These are phyloP conservation scores for Antarctomyces pellizariae DNA, from an alignment of 495 filamentous ascomycete genomes.

Conservation along the genomic window DNA sequence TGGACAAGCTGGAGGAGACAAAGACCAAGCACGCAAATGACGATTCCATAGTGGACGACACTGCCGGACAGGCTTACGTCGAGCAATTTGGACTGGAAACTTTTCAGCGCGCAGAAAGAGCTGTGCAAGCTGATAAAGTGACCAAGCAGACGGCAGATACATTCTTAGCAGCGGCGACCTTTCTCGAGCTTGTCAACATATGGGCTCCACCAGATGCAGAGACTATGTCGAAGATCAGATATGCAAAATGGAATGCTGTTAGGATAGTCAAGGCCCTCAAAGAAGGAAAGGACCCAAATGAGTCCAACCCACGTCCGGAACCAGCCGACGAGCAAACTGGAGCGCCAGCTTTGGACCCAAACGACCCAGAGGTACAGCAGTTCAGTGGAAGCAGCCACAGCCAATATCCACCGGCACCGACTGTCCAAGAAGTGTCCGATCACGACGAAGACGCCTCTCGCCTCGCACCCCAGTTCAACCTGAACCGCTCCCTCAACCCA, in stretches of 20 bases:
- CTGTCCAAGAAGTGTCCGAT: slow-evolving; percentile 31
- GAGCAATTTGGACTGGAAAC: slow-evolving; percentile 84
- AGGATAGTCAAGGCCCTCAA: slow-evolving; percentile 79
- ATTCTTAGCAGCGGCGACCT: slow-evolving; percentile 73
- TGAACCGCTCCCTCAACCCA: slow-evolving; percentile 26
- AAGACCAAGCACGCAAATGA: slow-evolving; percentile 31
- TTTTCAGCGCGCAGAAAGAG: slow-evolving; percentile 59
- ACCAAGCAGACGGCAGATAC: slow-evolving; percentile 89
- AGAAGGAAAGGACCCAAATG: slow-evolving; percentile 81
- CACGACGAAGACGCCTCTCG: slow-evolving; percentile 14
- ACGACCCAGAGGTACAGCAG: slow-evolving; percentile 37
- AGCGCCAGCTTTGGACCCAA: slow-evolving; percentile 23
- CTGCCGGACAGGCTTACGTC: slow-evolving; percentile 70
- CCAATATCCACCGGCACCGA: slow-evolving; percentile 17
- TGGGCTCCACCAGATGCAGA: slow-evolving; percentile 61
- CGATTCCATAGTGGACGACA: slow-evolving; percentile 62
- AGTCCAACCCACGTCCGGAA: slow-evolving; percentile 49
- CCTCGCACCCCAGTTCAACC: slow-evolving; percentile 15
- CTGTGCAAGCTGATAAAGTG: slow-evolving; percentile 62
- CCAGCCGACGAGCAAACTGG: slow-evolving; percentile 19
- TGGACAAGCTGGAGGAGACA: slow-evolving; percentile 83
- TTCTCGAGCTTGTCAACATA: slow-evolving; percentile 68
- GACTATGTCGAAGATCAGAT: slow-evolving; percentile 70
- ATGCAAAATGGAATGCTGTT: slow-evolving; percentile 84
- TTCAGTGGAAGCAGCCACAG: slow-evolving; percentile 17